Conservation (phyloP, 2,329 filamentous ascomycete genomes). For the Cercospora citrullina region DNA sequence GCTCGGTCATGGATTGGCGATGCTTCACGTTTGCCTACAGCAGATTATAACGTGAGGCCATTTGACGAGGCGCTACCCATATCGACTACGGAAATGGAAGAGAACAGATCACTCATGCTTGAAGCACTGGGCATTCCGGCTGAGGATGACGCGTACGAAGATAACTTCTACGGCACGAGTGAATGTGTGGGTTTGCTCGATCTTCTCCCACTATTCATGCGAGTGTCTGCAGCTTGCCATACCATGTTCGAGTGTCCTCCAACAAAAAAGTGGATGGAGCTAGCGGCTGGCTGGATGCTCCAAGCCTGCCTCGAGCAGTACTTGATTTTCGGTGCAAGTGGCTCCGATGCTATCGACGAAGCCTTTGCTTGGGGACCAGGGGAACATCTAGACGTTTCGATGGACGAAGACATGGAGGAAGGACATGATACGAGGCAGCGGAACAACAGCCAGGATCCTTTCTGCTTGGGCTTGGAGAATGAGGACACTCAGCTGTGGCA, state of each 20-base stretch:
- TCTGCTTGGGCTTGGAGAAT: conserved; percentile 29
- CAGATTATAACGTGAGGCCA: conserved; percentile 4
- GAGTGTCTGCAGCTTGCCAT: conserved; percentile 46
- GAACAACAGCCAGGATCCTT: conserved; percentile 14
- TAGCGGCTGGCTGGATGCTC: conserved; percentile 51
- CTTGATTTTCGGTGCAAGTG: conserved; percentile 41
- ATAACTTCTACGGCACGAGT: conserved; percentile 41
- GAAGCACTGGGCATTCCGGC: conserved; percentile 26
- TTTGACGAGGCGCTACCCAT: conserved; percentile 26
- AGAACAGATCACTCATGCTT: conserved; percentile 31
- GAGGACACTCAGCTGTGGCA: conserved; percentile 42
- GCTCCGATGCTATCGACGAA: conserved; percentile 42
- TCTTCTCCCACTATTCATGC: conserved; percentile 52
- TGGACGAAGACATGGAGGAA: conserved; percentile 26
- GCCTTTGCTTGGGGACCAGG: conserved; percentile 51
- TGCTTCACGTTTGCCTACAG: conserved; percentile 25
- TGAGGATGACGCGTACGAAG: conserved; percentile 30
- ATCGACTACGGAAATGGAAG: conserved; percentile 19
- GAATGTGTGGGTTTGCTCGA: conserved; percentile 41
- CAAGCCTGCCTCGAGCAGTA: conserved; percentile 54
- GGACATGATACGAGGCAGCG: background rate
- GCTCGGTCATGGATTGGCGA: conserved; percentile 34
- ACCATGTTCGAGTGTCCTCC: conserved; percentile 39
- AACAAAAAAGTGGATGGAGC: conserved; percentile 46
- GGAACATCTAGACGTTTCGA: conserved; percentile 8